phyloP scores from a whole-genome alignment of 768 basidiomycete species.

The Clitopilus passeckerianus region DNA sequence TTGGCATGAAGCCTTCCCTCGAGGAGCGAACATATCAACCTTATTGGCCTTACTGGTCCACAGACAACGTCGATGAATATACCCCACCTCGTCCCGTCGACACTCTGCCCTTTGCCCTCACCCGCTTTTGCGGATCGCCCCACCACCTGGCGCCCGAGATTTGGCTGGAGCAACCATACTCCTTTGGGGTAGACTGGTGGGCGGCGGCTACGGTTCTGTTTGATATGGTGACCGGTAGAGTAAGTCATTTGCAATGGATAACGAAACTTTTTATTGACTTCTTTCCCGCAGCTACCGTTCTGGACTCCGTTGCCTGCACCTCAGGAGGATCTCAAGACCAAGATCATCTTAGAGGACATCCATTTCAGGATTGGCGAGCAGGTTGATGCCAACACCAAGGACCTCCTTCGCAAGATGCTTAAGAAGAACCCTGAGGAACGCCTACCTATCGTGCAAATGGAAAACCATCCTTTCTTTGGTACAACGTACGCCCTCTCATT shows the following conservation, averaged over 20 bases:
- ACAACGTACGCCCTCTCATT: not conserved
- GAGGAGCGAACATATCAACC: slow-evolving; percentile 25
- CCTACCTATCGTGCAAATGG: not conserved
- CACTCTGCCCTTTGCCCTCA: slow-evolving; percentile 2
- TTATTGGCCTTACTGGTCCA: slow-evolving; percentile 22
- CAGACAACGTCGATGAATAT: not conserved
- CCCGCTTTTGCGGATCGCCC: slow-evolving; percentile 4
- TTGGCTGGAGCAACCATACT: slow-evolving; percentile 3
- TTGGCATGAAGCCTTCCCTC: slow-evolving; percentile 14
- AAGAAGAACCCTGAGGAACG: not conserved
- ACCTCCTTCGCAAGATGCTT: not conserved
- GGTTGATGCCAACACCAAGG: not conserved
- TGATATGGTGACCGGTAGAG: slow-evolving; percentile 10
- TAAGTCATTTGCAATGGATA: not conserved
- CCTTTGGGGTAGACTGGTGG: slow-evolving; percentile 10
- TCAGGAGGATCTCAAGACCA: not conserved
- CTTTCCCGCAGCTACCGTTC: not conserved
- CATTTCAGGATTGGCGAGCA: not conserved
- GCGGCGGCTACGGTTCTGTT: slow-evolving; percentile 8
- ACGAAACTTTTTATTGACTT: not conserved
- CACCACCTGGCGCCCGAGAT: slow-evolving; percentile 11
- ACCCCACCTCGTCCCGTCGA: not conserved
- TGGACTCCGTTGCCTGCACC: not conserved
- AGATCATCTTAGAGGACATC: not conserved
- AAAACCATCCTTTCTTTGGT: not conserved